Evolutionary conservation across 441 rosid species (phyloP), one percentile per base, ranked within the genome.

Genomic region (Mallotus repandus): DNA sequence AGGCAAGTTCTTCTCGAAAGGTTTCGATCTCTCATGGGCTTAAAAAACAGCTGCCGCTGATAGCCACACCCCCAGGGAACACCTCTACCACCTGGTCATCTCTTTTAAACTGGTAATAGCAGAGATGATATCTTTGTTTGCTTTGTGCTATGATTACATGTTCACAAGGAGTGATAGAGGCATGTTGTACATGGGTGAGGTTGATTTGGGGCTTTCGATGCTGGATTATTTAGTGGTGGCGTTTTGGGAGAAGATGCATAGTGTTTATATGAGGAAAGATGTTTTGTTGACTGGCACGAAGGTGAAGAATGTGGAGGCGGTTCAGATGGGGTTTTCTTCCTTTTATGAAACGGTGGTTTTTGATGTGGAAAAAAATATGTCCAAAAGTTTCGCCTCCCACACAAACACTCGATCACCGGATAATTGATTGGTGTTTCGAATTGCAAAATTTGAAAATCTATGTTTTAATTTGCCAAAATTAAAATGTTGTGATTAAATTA

Each of bases 1-100:
- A 4, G 97, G 97, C 14, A 90, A 82, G 56, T 94, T 92, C 91
- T 94, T 92, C 89, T 92, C 97, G 71, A 92, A 90, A 43, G 97
- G 98, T 46, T 90, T 94, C 63, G 98, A 93, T 66, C 91, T 91
- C 38, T 82, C 79, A 19, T 88, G 91, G 92, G 94, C 96, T 9
- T 81, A 75, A 58, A 54, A n/a, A 9, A 0, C 58, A 4, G 72
- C 95, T 22, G 80, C 86, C 66, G 25, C 12, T 16, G 14, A 16
- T 8, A 21, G 58, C 10, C 87, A 91, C 19, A 81, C 91, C 52
- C 83, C 83, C 9, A 9, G 56, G 4, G 68, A 81, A 9, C 88
- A 90, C 14, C 89, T 91, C 71, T 5, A 3, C 0, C 78, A 77
- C 45, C 86, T 91, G 97, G 89, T 86, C 38, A 72, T 68, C 0